Percentiles rank a stretch among this genome's conserved stretches.
phyloP scores from a whole-genome alignment of 2,329 filamentous ascomycete species.

The Fusarium mangiferae region DNA sequence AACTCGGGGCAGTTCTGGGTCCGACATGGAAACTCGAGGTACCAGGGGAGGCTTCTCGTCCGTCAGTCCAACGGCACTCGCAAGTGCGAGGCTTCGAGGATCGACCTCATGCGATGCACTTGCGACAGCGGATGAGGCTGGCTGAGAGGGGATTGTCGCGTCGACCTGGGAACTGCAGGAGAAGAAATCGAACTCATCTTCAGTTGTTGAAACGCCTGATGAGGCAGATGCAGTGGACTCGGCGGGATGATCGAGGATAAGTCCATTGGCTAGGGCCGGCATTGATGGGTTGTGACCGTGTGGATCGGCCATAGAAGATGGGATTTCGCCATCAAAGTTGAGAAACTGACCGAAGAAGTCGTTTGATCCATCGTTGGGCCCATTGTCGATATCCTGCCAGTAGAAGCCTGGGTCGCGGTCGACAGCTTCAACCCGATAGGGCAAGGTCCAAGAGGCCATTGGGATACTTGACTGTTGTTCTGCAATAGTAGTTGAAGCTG shows the following conservation, averaged over 20 bases:
- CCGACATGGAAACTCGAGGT: constrained; percentile 56
- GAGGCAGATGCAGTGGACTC: constrained; percentile 50
- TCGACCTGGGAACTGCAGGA: constrained; percentile 48
- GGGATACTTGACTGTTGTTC: constrained; percentile 19
- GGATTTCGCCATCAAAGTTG: constrained; percentile 49
- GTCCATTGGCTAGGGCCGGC: constrained; percentile 41
- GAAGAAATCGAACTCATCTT: constrained; percentile 52
- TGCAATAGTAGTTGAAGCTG: constrained; percentile 9
- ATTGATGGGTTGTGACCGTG: constrained; percentile 38
- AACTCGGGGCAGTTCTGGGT: constrained; percentile 59
- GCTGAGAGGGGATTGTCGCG: constrained; percentile 38
- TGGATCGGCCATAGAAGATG: constrained; percentile 35
- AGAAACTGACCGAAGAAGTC: constrained; percentile 53
- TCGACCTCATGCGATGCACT: constrained; percentile 44
- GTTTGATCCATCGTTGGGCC: constrained; percentile 43
- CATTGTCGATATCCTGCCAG: constrained; percentile 49
- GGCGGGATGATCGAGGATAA: constrained; percentile 45
- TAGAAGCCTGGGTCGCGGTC: constrained; percentile 51
- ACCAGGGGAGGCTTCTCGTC: constrained; percentile 38
- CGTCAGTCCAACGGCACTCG: constrained; percentile 14
- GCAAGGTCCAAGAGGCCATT: constrained; percentile 53
- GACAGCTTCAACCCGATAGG: constrained; percentile 48
- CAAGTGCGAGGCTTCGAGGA: constrained; percentile 43
- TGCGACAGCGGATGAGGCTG: constrained; percentile 21
- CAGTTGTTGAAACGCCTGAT: constrained; percentile 49